Conservation (phyloP, 169 alveolate species). For the Pseudocohnilembus persalinus region DNA sequence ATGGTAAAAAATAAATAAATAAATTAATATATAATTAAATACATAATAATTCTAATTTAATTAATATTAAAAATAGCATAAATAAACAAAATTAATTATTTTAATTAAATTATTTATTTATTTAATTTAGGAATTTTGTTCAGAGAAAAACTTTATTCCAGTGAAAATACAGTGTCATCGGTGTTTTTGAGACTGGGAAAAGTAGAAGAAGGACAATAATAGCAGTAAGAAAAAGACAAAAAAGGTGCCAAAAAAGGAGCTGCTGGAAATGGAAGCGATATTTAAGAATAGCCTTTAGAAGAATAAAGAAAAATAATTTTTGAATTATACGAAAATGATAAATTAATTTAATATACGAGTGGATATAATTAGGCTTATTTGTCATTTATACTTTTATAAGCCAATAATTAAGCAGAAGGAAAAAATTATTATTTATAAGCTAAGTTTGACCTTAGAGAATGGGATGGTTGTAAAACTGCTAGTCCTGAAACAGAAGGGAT, state of each 20-base stretch:
- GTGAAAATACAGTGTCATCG: slow-evolving; percentile 70
- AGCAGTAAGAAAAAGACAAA: slow-evolving; percentile 37
- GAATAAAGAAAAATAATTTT: slow-evolving; percentile 57
- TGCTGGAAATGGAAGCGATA: slow-evolving; percentile 44
- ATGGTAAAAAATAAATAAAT: slow-evolving; percentile 40
- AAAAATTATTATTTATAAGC: slow-evolving; percentile 65
- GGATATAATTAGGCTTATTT: slow-evolving; percentile 74
- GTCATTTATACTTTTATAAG: slow-evolving; percentile 68
- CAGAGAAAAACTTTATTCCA: slow-evolving; percentile 79
- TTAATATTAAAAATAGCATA: background rate
- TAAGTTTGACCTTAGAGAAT: slow-evolving; percentile 73
- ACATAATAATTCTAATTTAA: no score
- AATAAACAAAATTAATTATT: no score
- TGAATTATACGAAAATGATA: slow-evolving; percentile 67
- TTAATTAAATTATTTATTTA: no score
- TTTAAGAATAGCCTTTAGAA: slow-evolving; percentile 27
- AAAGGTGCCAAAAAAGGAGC: slow-evolving; percentile 52
- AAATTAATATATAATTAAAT: no score
- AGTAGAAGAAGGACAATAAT: slow-evolving; percentile 32
- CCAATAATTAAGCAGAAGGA: slow-evolving; percentile 51
- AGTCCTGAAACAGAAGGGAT: slow-evolving; percentile 58
- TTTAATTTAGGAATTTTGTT: slow-evolving; percentile 51
- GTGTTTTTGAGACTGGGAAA: slow-evolving; percentile 65
- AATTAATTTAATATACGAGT: slow-evolving; percentile 53
- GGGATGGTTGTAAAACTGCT: slow-evolving; percentile 70